Conservation (phyloP, 495 filamentous ascomycete species). For the Penicillium roqueforti region DNA sequence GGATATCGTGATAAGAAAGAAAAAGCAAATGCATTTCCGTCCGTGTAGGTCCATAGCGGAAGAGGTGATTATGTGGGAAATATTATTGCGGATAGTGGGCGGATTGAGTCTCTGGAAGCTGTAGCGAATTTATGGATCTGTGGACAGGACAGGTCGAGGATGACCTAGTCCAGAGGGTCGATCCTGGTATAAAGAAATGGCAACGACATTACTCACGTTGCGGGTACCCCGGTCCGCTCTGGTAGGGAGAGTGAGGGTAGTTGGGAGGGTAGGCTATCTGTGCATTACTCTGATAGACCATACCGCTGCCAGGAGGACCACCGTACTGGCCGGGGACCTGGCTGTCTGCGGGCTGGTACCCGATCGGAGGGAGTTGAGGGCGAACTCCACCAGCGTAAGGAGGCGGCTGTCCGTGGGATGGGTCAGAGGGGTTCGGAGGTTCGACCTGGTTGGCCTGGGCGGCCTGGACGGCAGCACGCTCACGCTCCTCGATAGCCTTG, state of each 20-base stretch:
- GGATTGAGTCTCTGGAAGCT: conserved; percentile 41
- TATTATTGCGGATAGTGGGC: conserved; percentile 45
- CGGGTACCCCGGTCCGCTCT: conserved; percentile 70
- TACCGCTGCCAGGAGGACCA: conserved; percentile 47
- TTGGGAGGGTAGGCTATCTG: conserved; percentile 65
- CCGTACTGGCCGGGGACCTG: conserved; percentile 64
- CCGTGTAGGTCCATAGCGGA: conserved; percentile 19
- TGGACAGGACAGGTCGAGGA: conserved; percentile 19
- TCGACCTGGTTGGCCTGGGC: conserved; percentile 53
- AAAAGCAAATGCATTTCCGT: conserved; percentile 20
- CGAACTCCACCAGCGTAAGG: conserved; percentile 56
- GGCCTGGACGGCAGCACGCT: conserved; percentile 59
- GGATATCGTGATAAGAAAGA: conserved; percentile 39
- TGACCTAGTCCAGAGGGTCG: conserved; percentile 17
- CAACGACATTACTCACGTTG: conserved; percentile 55
- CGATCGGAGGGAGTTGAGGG: conserved; percentile 82
- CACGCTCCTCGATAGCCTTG: conserved; percentile 87
- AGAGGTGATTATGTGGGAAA: conserved; percentile 11
- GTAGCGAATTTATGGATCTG: conserved; percentile 27
- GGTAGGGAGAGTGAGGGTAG: conserved; percentile 74
- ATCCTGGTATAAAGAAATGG: conserved; percentile 12
- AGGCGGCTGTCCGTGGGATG: conserved; percentile 52
- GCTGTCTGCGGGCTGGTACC: conserved; percentile 64
- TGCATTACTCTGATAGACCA: conserved; percentile 58
- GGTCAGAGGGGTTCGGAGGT: conserved; percentile 51